phyloP scores from a whole-genome alignment of 768 basidiomycete species.

The Auriscalpium microsporum region DNA sequence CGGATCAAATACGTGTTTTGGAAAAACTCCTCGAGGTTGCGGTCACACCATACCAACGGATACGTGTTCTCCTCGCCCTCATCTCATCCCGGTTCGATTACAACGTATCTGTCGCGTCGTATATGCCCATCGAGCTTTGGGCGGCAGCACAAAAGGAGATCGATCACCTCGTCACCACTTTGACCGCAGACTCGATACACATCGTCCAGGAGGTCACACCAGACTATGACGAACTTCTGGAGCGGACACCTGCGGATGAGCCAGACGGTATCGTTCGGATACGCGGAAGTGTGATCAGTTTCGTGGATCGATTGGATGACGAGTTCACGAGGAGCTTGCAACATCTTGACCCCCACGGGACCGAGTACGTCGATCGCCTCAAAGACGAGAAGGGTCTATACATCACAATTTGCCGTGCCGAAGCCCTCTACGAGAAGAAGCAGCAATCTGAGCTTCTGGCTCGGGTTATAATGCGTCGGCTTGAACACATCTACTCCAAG shows the following conservation, averaged over 20 bases:
- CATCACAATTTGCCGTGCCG: conserved; percentile 85
- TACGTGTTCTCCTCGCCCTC: conserved; percentile 88
- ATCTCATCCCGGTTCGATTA: conserved; percentile 97
- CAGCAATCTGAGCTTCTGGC: conserved; percentile 70
- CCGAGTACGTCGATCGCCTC: conserved; percentile 95
- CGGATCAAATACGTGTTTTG: conserved; percentile 87
- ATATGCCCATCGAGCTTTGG: conserved; percentile 95
- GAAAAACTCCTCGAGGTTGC: conserved; percentile 82
- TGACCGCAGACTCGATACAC: conserved; percentile 65
- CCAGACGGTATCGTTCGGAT: conserved; percentile 72
- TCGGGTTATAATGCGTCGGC: conserved; percentile 86
- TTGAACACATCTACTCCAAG: conserved; percentile 99
- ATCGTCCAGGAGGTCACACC: conserved; percentile 78
- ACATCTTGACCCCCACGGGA: conserved; percentile 97
- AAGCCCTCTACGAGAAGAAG: conserved; percentile 83
- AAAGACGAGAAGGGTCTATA: conserved; percentile 96
- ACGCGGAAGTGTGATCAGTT: conserved; percentile 92
- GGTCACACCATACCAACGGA: conserved; percentile 82
- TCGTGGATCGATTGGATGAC: conserved; percentile 93
- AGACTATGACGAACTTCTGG: conserved; percentile 87
- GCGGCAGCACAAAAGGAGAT: conserved; percentile 78
- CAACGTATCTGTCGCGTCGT: conserved; percentile 74
- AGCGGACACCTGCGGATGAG: conserved; percentile 70
- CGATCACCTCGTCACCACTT: conserved; percentile 76
- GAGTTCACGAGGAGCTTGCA: conserved; percentile 97